Conservation (phyloP, 192 early-diverging fungal species). For the Thamnidium elegans region DNA sequence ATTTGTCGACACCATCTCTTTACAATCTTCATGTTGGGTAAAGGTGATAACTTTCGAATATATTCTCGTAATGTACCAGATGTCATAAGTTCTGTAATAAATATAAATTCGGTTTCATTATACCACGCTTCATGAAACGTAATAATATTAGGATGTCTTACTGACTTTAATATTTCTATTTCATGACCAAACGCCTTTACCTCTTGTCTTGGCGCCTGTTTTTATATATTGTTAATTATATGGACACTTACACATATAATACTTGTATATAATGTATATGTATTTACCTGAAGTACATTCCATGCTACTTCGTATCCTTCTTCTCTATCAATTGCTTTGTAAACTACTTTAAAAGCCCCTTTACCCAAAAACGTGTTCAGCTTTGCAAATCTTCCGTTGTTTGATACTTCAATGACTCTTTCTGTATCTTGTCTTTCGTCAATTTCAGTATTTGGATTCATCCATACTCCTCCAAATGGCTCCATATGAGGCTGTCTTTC, state of each 20-base stretch:
- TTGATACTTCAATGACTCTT: conserved; percentile 53
- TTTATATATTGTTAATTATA: too few species aligned
- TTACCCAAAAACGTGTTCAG: conserved; percentile 66
- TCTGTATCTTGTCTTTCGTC: conserved; percentile 50
- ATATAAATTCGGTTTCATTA: conserved; percentile 70
- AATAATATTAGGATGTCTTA: conserved; percentile 82
- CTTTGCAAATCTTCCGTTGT: conserved; percentile 50
- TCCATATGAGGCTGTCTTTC: conserved; percentile 24
- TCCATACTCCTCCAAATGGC: conserved; percentile 22
- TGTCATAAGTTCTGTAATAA: conserved; percentile 84
- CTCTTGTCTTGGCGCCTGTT: conserved; percentile 70
- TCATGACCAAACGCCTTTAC: conserved; percentile 70
- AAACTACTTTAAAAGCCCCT: conserved; percentile 88
- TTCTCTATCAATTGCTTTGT: conserved; percentile 82
- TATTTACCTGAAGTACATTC: conserved; percentile 78
- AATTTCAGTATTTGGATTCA: conserved; percentile 36
- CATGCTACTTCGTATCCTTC: conserved; percentile 90
- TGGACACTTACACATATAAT: too few species aligned
- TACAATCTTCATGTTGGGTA: conserved; percentile 72
- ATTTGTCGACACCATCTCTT: conserved; percentile 83
- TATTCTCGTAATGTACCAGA: conserved; percentile 81
- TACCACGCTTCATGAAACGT: conserved; percentile 78
- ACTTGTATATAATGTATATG: too few species aligned
- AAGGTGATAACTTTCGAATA: conserved; percentile 62
- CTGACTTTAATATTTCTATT: conserved; percentile 75